Evolutionary conservation across 495 filamentous ascomycete genomes (phyloP), one percentile per base, ranked within the genome.

Genomic region (Lasiosphaeria hispida): DNA sequence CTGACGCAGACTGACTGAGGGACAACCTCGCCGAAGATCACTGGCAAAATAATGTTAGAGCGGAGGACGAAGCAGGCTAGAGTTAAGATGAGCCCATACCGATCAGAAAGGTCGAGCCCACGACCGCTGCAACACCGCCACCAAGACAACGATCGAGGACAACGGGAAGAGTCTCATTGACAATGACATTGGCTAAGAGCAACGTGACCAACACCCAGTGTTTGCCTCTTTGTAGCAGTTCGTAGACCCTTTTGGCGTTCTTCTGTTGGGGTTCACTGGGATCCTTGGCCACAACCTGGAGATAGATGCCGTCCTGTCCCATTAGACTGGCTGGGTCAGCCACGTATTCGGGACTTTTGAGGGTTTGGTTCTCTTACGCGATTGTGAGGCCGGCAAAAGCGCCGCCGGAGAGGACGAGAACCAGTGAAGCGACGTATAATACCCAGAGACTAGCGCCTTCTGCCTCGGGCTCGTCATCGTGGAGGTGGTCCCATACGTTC

Each of bases 191-290:
- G 63, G 91, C 89, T 48, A 98, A 76, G 4, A 98, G 82, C 34
- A 98, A 77, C 10, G 94, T 98, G 35, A 98, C 94, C 53, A 98
- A 77, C n/a, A 98, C 94, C 94, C 94, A 98, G 72, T 98, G 94
- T 66, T 98, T 98, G 41, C 94, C 95, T 45, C 82, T 85, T 57
- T 93, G 85, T 44, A 98, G 72, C 13, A 98, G 77, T 23, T 83
- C 82, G 58, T 92, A 82, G 1, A 98, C 94, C 59, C 83, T 86
- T 23, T 78, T 81, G 2, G 94, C 95, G 68, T 97, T 87, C 64
- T 86, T 89, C 61, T 85, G 83, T 68, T 98, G 91, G 72, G 77
- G 58, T 73, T 96, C 92, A 62, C 63, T 72, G 10, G 59, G 48
- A 45, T 84, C 81, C 41, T 91, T 87, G n/a, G 91, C 91, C 41